Conservation (phyloP, 2,329 filamentous ascomycete genomes). For the Aureobasidium sp. region DNA sequence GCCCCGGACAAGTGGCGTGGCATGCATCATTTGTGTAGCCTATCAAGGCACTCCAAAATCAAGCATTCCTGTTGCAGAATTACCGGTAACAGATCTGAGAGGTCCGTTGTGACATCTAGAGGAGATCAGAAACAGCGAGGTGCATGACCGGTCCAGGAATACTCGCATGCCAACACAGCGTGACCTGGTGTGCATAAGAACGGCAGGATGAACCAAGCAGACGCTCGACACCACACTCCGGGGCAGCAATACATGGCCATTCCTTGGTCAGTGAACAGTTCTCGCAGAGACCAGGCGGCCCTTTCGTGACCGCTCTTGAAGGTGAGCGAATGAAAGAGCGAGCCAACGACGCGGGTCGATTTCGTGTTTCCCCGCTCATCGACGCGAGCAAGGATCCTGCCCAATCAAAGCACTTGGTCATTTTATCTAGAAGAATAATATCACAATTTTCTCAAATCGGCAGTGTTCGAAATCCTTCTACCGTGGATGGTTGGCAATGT, state of each 20-base stretch:
- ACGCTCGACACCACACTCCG: neutral
- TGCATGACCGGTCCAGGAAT: constrained; percentile 6
- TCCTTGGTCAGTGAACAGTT: neutral
- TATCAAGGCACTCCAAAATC: constrained; percentile 12
- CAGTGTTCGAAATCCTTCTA: neutral
- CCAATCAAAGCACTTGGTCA: constrained; percentile 5
- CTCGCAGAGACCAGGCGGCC: constrained; percentile 1
- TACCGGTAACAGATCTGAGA: constrained; percentile 4
- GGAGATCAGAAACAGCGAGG: constrained; percentile 14
- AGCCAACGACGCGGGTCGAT: neutral
- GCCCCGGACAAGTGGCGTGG: constrained; percentile 14
- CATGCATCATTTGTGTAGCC: constrained; percentile 10
- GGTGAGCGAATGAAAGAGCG: neutral
- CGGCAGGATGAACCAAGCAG: neutral
- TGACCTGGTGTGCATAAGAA: constrained; percentile 6
- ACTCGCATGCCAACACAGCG: constrained; percentile 10
- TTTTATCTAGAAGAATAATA: neutral
- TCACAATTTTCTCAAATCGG: neutral
- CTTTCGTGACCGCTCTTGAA: neutral
- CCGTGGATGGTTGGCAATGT: neutral
- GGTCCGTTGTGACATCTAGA: constrained; percentile 5
- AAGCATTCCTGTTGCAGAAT: constrained; percentile 11
- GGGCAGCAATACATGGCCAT: neutral
- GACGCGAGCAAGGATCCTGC: neutral
- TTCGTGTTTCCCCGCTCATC: neutral